A percentile compares a stretch with the other conserved stretches of the same genome.
These are phyloP conservation scores for Maudiozyma humilis DNA, from an alignment of 1,139 yeast genomes.

Conservation along the genomic window DNA sequence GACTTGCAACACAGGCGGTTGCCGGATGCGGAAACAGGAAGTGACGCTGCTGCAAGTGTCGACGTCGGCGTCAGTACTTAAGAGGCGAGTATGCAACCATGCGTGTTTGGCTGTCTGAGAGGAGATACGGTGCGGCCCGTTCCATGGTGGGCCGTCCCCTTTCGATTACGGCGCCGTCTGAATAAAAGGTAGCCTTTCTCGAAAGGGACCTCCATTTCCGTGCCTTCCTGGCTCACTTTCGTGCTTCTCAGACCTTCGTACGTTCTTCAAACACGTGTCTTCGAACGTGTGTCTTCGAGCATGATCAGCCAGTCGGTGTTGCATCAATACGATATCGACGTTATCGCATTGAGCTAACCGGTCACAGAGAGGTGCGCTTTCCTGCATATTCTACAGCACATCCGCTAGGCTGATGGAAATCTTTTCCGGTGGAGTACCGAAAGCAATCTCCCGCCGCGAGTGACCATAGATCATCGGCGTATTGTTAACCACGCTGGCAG, in stretches of 20 bases:
- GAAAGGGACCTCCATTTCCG: neutral
- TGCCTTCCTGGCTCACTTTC: neutral
- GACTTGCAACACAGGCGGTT: too few relatives aligned
- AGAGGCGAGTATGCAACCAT: too few relatives aligned
- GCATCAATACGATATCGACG: neutral
- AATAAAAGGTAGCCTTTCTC: neutral
- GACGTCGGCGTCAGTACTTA: too few relatives aligned
- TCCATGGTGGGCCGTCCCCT: conserved; percentile 2
- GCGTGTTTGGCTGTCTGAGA: neutral
- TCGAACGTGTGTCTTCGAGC: neutral
- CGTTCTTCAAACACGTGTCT: neutral
- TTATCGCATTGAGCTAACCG: neutral
- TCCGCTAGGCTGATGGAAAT: too few relatives aligned
- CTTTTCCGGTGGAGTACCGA: neutral
- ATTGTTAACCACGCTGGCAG: neutral
- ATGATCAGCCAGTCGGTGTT: neutral
- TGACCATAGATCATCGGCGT: neutral
- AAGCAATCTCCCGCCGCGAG: neutral
- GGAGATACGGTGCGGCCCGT: conserved; percentile 1
- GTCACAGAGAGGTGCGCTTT: too few relatives aligned
- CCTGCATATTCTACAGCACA: too few relatives aligned
- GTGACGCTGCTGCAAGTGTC: too few relatives aligned
- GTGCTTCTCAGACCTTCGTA: neutral
- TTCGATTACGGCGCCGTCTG: conserved; percentile 1
- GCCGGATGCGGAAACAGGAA: too few relatives aligned